These are phyloP conservation scores for Dryas octopetala DNA, from an alignment of 306 rosid species.

Conservation along the genomic window DNA sequence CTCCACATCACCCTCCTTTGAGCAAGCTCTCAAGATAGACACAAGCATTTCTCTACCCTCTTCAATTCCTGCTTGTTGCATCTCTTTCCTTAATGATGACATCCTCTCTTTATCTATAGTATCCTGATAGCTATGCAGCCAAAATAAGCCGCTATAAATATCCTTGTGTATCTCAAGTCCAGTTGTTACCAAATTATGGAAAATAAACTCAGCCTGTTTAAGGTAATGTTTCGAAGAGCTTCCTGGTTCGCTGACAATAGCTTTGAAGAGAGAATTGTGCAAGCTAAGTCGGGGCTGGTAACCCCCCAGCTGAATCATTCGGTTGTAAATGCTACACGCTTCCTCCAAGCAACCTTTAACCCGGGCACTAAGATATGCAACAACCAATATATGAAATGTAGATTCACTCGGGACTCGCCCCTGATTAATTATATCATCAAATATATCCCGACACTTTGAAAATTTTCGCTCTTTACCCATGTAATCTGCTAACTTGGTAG, in stretches of 20 bases:
- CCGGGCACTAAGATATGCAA: conserved; percentile 83
- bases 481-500: conserved; percentile 86
- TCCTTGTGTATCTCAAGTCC: conserved; percentile 75
- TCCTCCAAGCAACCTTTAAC: conserved; percentile 84
- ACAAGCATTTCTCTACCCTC: conserved; percentile 71
- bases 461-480: conserved; percentile 88
- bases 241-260: conserved; percentile 70
- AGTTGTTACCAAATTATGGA: conserved; percentile 70
- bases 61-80: conserved; percentile 61
- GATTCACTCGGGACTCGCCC: conserved; percentile 92
- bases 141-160: conserved; percentile 79
- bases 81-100: conserved; percentile 55
- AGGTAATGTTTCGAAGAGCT: conserved; percentile 62
- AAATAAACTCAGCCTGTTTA: conserved; percentile 89
- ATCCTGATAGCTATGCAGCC: conserved; percentile 95
- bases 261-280: conserved; percentile 79
- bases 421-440: conserved; percentile 81
- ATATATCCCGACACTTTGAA: conserved; percentile 88
- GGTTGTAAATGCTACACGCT: conserved; percentile 76
- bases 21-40: conserved; percentile 77
- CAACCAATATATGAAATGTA: conserved; percentile 80
- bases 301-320: conserved; percentile 96
- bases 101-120: conserved; percentile 74
- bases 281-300: conserved; percentile 83
- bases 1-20: conserved; percentile 63